Evolutionary conservation across 2,329 filamentous ascomycete species (phyloP), one percentile per base, ranked within the genome.

Genomic region (Diaporthe batatas): DNA sequence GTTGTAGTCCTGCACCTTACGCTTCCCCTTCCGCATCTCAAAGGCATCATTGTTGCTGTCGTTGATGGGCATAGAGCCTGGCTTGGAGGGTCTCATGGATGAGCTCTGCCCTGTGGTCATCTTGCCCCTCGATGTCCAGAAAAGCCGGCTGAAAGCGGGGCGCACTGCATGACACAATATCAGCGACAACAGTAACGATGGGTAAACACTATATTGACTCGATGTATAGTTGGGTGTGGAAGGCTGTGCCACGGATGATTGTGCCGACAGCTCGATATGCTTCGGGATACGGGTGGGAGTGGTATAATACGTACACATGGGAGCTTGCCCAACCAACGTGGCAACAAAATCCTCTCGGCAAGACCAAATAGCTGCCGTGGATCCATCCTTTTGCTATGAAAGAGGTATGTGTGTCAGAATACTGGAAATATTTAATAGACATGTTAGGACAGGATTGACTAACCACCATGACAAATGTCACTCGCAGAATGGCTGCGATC

Each of bases 311-410:
- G 21, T 59, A 72, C 70, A n/a, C 34, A 84, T 80, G 2, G 82
- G 81, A 0, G 81, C 79, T 55, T 83, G 80, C 6, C 80, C 81
- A 3, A 83, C 80, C 1, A 83, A 77, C 44, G 83, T 79, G 7
- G 80, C 81, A 10, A 83, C 79, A 23, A 81, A 78, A 68, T 82
- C 81, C 72, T 84, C 82, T 23, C 81, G 79, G 32, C 81, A 79
- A 8, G 81, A 83, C 82, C 82, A 84, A n/a, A 84, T 78, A 1
- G 82, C 81, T 4, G 34, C 70, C 29, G 70, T 67, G 25, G 36
- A 36, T 23, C 70, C 59, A 18, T 71, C 47, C 12, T 49, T 23
- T 54, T 57, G 34, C 53, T 55, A 34, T 12, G 3, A n/a, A 21
- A n/a, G 29, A 18, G 53, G n/a, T 6, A 55, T 34, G 7, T 2